Evolutionary conservation across 257 asterid genomes (phyloP).

Genomic region (Solanum dulcamara): DNA sequence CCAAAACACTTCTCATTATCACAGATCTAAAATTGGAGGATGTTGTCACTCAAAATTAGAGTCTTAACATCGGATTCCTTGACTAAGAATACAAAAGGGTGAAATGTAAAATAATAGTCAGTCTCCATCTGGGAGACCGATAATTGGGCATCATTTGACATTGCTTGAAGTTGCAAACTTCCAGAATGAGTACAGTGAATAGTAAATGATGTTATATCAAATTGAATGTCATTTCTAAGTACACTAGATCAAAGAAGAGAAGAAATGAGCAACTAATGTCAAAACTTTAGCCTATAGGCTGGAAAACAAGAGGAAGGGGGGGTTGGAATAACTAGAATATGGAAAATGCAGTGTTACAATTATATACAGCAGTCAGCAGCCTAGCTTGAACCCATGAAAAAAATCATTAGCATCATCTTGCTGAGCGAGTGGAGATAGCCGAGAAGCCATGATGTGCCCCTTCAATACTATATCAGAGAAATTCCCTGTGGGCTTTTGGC

Average conservation of each 20-base stretch:
- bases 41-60: not conserved
- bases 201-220: not conserved
- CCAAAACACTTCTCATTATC: not conserved
- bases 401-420: too few relatives aligned
- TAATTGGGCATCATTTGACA: not conserved
- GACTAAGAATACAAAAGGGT: not conserved
- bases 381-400: not conserved
- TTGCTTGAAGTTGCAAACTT: not conserved
- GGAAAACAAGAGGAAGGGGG: not conserved
- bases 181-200: not conserved
- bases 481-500: not conserved
- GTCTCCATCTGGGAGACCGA: not conserved
- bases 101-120: not conserved
- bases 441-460: not conserved
- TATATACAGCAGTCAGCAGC: not conserved
- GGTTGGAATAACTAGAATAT: not conserved
- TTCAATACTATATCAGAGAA: not conserved
- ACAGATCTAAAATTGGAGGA: not conserved
- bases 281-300: not conserved
- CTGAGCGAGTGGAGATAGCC: not conserved
- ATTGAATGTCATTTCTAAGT: not conserved
- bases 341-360: not conserved
- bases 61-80: not conserved
- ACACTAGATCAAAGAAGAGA: not conserved
- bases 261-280: not conserved